These are phyloP conservation scores for Solanum appendiculatum DNA, from an alignment of 257 asterid species.

Conservation along the genomic window DNA sequence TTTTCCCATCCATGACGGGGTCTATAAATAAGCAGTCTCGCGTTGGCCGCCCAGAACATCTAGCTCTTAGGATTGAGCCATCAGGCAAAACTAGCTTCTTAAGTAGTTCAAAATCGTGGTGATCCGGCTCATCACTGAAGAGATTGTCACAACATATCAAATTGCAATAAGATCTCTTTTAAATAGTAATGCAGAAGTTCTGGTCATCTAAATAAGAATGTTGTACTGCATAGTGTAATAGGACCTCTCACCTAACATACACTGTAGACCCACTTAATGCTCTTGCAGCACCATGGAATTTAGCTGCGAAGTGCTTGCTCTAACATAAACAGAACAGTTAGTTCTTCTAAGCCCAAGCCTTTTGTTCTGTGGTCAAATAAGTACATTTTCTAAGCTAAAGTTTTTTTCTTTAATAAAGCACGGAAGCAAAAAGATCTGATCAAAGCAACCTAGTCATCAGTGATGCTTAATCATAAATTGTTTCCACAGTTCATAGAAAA, in stretches of 20 bases:
- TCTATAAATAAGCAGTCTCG: slow-evolving; percentile 25
- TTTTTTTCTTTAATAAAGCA: not conserved
- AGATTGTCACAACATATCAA: not conserved
- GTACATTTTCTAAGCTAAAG: not conserved
- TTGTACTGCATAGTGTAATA: not conserved
- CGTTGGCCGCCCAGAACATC: slow-evolving; percentile 54
- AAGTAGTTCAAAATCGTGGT: slow-evolving; percentile 49
- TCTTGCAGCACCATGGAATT: slow-evolving; percentile 38
- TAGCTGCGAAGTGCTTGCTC: slow-evolving; percentile 44
- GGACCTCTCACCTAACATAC: slow-evolving; percentile 38
- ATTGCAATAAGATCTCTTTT: not conserved
- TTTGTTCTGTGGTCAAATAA: not conserved
- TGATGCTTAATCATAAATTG: not conserved
- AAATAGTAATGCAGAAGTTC: not conserved
- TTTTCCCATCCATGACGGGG: slow-evolving; percentile 49
- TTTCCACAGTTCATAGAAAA: not conserved
- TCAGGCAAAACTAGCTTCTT: slow-evolving; percentile 51
- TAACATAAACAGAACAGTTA: not conserved
- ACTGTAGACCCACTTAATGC: not conserved
- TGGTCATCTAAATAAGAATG: not conserved
- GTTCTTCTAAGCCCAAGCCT: not conserved
- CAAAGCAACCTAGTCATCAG: not conserved
- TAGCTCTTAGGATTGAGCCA: slow-evolving; percentile 59
- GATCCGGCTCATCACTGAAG: slow-evolving; percentile 43
- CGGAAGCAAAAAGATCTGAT: not conserved